These are phyloP conservation scores for Dioszegia aurantiaca DNA, from an alignment of 768 basidiomycete species.

Conservation along the genomic window DNA sequence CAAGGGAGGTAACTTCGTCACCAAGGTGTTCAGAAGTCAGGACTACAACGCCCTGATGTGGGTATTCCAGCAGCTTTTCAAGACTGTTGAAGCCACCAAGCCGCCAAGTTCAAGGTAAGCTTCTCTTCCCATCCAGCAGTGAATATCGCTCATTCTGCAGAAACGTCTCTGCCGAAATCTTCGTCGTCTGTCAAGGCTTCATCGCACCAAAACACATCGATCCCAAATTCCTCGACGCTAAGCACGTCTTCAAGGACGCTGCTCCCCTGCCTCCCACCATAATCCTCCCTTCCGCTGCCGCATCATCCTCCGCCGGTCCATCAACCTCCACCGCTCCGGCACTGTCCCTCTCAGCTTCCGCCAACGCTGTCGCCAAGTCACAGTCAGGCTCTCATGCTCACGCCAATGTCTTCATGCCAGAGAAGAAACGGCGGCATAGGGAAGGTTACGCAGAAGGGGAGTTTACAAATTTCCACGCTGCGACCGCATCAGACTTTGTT, in stretches of 20 bases:
- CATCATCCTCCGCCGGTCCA: conserved; percentile 17
- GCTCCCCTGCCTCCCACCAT: conserved; percentile 43
- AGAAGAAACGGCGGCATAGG: conserved; percentile 87
- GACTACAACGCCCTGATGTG: conserved; percentile 98
- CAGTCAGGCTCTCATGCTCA: conserved; percentile 58
- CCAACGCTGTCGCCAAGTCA: conserved; percentile 59
- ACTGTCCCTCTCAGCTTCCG: conserved; percentile 36
- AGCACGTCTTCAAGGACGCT: conserved; percentile 90
- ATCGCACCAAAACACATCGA: conserved; percentile 93
- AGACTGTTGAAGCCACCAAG: conserved; percentile 96
- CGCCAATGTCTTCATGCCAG: conserved; percentile 88
- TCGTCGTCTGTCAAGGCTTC: conserved; percentile 95
- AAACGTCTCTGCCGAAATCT: conserved; percentile 99
- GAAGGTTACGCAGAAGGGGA: conserved; percentile 95
- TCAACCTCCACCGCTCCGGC: conserved; percentile 26
- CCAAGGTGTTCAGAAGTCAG: conserved; percentile 95
- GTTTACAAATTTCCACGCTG: conserved; percentile 78
- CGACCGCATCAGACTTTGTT: conserved; percentile 70
- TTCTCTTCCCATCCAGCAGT: conserved; percentile 7
- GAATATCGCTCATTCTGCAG: conserved; percentile 53
- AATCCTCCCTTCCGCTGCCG: conserved; percentile 24
- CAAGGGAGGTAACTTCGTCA: conserved; percentile 92
- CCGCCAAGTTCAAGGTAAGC: conserved; percentile 90
- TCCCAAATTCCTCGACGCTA: conserved; percentile 95
- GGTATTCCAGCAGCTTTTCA: conserved; percentile 96